A percentile compares a stretch with the other conserved stretches of the same genome.
phyloP scores from a whole-genome alignment of 2,329 filamentous ascomycete genomes.

The Pseudocercospora eumusae region DNA sequence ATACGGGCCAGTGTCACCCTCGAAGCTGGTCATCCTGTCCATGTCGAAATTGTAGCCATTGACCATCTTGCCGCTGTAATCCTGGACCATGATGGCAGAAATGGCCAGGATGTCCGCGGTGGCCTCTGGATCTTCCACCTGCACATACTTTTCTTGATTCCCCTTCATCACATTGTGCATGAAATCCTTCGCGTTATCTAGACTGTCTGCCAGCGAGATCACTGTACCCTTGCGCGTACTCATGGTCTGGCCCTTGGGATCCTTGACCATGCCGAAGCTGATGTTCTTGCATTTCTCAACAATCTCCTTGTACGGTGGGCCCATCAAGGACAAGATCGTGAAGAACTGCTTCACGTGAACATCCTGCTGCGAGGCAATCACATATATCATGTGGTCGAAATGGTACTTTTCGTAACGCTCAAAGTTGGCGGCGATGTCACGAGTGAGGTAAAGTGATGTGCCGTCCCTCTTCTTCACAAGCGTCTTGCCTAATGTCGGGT shows the following conservation, averaged over 20 bases:
- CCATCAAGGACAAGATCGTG: constrained; percentile 65
- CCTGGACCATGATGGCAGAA: constrained; percentile 94
- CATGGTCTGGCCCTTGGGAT: constrained; percentile 56
- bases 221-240: constrained; percentile 60
- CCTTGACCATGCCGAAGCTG: constrained; percentile 65
- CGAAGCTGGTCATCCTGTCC: constrained; percentile 78
- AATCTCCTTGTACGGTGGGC: constrained; percentile 57
- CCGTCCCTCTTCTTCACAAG: constrained; percentile 68
- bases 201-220: constrained; percentile 52
- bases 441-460: constrained; percentile 67
- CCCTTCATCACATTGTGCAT: constrained; percentile 98
- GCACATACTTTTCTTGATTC: constrained; percentile 86
- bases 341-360: constrained; percentile 65
- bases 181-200: constrained; percentile 71
- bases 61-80: constrained; percentile 91
- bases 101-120: constrained; percentile 90
- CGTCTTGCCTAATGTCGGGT: constrained; percentile 67
- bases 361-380: constrained; percentile 65
- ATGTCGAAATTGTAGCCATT: constrained; percentile 74
- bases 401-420: constrained; percentile 64
- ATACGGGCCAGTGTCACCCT: constrained; percentile 82
- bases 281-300: constrained; percentile 62
- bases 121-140: constrained; percentile 78
- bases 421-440: constrained; percentile 67
- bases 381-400: constrained; percentile 70